Evolutionary conservation across 371 early-diverging fungal species (phyloP).

Genomic region (Quaeritorhiza haematococci): DNA sequence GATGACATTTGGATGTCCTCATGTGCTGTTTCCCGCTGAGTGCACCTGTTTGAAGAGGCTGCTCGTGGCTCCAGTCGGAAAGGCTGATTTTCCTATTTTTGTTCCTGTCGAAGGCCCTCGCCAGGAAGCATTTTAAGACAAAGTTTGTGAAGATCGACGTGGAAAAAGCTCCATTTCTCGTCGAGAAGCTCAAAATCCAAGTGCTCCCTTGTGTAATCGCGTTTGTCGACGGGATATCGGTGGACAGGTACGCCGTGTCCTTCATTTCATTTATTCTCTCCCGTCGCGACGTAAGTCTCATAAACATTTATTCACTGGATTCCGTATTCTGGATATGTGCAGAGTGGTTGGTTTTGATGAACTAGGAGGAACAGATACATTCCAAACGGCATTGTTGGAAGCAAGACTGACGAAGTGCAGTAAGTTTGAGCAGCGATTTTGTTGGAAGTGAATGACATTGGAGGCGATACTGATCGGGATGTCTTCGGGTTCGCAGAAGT

Average conservation of each 20-base stretch:
- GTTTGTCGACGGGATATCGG: slow-evolving; percentile 68
- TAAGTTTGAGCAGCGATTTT: slow-evolving; percentile 7
- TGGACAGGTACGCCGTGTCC: slow-evolving; percentile 51
- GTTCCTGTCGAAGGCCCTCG: slow-evolving; percentile 42
- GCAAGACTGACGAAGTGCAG: slow-evolving; percentile 63
- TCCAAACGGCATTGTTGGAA: slow-evolving; percentile 75
- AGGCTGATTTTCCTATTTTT: background rate
- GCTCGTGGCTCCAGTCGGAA: background rate
- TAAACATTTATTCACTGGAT: background rate
- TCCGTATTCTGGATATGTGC: background rate
- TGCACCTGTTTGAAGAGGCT: no score
- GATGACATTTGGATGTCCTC: no score
- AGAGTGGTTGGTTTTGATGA: slow-evolving; percentile 94
- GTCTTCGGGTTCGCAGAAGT: slow-evolving; percentile 5
- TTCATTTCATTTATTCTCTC: background rate
- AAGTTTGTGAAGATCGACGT: slow-evolving; percentile 86
- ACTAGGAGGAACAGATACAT: slow-evolving; percentile 81
- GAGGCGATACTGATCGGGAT: background rate
- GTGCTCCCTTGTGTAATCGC: slow-evolving; percentile 87
- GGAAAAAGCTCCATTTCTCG: slow-evolving; percentile 84
- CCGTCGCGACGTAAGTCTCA: background rate
- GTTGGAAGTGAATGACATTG: background rate
- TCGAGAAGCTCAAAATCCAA: slow-evolving; percentile 79
- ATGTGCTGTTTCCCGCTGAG: no score
- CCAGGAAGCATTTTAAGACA: slow-evolving; percentile 71